Base-by-base conservation (phyloP, 371 early-diverging fungal species). In the Haplosporangium sp. region DNA sequence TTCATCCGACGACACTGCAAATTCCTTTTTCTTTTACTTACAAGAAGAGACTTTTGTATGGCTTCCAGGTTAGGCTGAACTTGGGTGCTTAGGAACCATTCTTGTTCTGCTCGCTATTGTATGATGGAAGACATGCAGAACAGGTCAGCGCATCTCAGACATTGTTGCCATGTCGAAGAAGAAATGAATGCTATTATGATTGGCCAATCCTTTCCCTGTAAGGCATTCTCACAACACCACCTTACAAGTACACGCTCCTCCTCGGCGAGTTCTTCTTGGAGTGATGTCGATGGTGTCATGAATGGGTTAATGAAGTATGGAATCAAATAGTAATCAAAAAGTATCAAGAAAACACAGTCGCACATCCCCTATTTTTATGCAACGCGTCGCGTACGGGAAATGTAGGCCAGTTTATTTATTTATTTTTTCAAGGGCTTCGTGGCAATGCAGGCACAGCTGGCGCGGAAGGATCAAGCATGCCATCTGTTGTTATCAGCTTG, bases 11-110 rank as follows among this genome's bases (percentile, higher is more conserved):
- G 29, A 29, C 4, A 29, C 1, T 46, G 46, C 46, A 5, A 5
- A 10, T 46, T 5, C 4, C 29, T 29, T 29, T 29, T 29, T 4
- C 29, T 29, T 29, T 7, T 18, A 6, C 63, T 62, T 59, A 79
- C 80, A 23, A 65, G 13, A 16, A 79, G 64, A 38, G 80, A 63
- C 20, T 65, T 63, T 40, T 72, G 68, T 20, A 79, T 79, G 42
- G 59, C 65, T 5, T 64, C 55, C 2, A 79, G 72, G 56, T 53
- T 61, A 3, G 80, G 66, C 38, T 64, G 51, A 41, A 72, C 80
- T 40, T 79, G 80, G 0, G 73, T 79, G 9, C 62, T 61, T 43
- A 79, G 29, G 66, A 79, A 79, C 80, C 80, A 79, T 57, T 72
- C 69, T 40, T 72, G 80, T 51, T 79, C 80, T 29, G 68, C 66